These are phyloP conservation scores for Rosa persica DNA, from an alignment of 306 rosid genomes.

Conservation along the genomic window DNA sequence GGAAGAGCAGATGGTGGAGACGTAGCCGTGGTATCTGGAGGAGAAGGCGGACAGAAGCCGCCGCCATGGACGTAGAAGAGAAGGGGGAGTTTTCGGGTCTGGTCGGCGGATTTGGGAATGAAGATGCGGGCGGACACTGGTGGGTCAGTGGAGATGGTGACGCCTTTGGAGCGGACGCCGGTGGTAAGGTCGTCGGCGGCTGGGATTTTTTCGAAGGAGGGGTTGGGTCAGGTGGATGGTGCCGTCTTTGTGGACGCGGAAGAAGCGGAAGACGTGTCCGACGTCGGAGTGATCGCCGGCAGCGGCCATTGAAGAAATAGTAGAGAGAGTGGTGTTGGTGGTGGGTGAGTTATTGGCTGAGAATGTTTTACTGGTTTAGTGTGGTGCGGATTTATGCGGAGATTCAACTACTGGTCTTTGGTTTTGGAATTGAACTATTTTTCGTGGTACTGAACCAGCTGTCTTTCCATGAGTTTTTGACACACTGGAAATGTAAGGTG, in stretches of 20 bases:
- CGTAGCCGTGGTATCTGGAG: constrained; percentile 20
- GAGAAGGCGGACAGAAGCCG: constrained; percentile 44
- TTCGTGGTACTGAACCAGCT: background rate
- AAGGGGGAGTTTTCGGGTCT: constrained; percentile 21
- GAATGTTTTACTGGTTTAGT: background rate
- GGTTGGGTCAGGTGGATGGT: constrained; percentile 5
- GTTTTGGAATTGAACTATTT: background rate
- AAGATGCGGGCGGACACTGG: constrained; percentile 38
- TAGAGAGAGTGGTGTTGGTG: background rate
- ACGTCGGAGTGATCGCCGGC: constrained; percentile 2
- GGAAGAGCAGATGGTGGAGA: constrained; percentile 15
- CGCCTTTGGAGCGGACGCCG: constrained; percentile 33
- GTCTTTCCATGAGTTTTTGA: background rate
- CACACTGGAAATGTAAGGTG: background rate
- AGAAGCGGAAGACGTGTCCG: constrained; percentile 17
- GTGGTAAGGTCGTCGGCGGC: constrained; percentile 29
- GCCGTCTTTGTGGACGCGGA: constrained; percentile 23
- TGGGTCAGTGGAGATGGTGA: constrained; percentile 29
- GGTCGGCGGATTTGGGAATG: constrained; percentile 19
- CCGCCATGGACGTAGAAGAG: constrained; percentile 48
- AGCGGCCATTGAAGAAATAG: background rate
- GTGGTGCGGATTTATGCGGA: background rate
- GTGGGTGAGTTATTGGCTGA: background rate
- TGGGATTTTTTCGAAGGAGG: constrained; percentile 5
- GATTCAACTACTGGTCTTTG: background rate